Evolutionary conservation across 2,329 filamentous ascomycete species (phyloP), one percentile per base, ranked within the genome.

Genomic region (Metarhizium humberi): DNA sequence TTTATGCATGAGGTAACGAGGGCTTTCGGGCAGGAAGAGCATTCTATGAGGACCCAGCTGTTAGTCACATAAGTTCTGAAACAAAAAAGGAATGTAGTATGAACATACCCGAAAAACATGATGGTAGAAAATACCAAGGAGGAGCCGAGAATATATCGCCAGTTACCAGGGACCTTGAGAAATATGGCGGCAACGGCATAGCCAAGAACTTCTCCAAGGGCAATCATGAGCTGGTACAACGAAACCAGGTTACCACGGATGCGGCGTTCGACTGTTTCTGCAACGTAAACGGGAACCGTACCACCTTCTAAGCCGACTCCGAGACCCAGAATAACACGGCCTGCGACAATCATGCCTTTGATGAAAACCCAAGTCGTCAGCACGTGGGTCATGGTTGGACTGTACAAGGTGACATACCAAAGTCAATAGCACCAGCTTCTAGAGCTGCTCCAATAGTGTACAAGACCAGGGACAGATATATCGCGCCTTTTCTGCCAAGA

Each of bases 181-280:
- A 90, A 90, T 55, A 89, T 88, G 50, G 86, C 86, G 0, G 83
- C 86, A 1, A 89, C 79, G 5, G 83, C 86, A 57, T 89, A 89
- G 2, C 86, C 87, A 1, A 90, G 73, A 2, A 90, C 86, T 62
- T 89, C 86, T 32, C 86, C 86, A 0, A 90, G 75, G 0, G 87
- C 87, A 63, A 90, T 90, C 70, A 87, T 88, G 69, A 89, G 81
- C 65, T 90, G 87, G 67, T 89, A 90, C 0, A 89, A 73, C 0
- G 85, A 88, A 1, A 90, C 86, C 51, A 90, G 70, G 66, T 89
- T 89, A 60, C 86, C 86, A 62, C 86, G 81, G 29, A 87, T 76
- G 56, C 75, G 78, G 36, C 81, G 76, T 62, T 86, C 84, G 47
- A 88, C 86, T 0, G 82, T 85, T 68, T 90, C 86, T 1, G 86